These are phyloP conservation scores for Hanseniaspora mollemarum DNA, from an alignment of 805 yeast species.

Conservation along the genomic window DNA sequence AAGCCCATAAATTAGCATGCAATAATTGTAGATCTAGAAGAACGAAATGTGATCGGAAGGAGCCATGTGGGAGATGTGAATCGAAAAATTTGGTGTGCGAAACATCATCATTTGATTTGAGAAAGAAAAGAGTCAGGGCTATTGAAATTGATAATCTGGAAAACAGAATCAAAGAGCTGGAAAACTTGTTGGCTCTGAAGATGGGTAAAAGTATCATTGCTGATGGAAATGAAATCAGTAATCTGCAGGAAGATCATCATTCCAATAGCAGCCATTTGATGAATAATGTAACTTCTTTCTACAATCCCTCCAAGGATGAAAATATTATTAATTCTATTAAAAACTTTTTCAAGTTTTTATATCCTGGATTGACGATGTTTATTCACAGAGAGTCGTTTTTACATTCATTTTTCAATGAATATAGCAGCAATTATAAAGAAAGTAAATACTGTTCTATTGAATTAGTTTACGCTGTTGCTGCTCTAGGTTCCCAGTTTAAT, in stretches of 20 bases:
- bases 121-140: slow-evolving; percentile 41
- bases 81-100: slow-evolving; percentile 37
- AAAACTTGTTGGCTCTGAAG: slow-evolving; percentile 17
- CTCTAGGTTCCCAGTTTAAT: slow-evolving; percentile 45
- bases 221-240: neutral
- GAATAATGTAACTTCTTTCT: neutral
- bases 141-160: slow-evolving; percentile 39
- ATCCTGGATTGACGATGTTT: slow-evolving; percentile 52
- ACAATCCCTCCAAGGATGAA: slow-evolving; percentile 25
- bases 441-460: slow-evolving; percentile 46
- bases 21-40: slow-evolving; percentile 29
- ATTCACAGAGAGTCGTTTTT: slow-evolving; percentile 54
- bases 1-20: slow-evolving; percentile 27
- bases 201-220: slow-evolving; percentile 18
- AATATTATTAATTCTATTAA: slow-evolving; percentile 27
- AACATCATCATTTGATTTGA: slow-evolving; percentile 38
- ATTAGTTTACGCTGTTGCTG: slow-evolving; percentile 45
- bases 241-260: neutral
- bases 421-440: slow-evolving; percentile 31
- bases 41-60: slow-evolving; percentile 40
- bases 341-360: slow-evolving; percentile 48
- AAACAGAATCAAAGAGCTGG: slow-evolving; percentile 22
- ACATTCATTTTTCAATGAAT: slow-evolving; percentile 49
- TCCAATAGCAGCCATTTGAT: neutral
- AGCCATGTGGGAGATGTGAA: slow-evolving; percentile 41